These are phyloP conservation scores for Blastocystis sp. DNA, from an alignment of 352 stramenopile species.

Conservation along the genomic window DNA sequence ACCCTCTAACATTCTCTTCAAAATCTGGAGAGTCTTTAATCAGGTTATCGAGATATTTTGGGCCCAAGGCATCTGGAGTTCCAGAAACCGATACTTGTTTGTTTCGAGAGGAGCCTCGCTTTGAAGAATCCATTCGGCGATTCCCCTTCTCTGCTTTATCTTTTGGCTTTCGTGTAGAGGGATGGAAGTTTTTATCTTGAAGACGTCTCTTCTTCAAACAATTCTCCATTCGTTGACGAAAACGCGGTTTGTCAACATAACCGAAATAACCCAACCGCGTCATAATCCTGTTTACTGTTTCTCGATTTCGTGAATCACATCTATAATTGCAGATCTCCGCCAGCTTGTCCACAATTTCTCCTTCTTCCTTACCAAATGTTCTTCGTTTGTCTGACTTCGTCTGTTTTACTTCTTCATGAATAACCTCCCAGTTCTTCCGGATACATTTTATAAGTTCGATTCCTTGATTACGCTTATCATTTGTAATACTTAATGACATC, in stretches of 20 bases:
- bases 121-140: too few species aligned
- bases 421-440: neutral
- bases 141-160: too few species aligned
- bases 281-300: slow-evolving; percentile 5
- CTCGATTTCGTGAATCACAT: neutral
- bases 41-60: too few species aligned
- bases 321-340: neutral
- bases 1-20: too few species aligned
- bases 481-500: neutral
- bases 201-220: slow-evolving; percentile 10
- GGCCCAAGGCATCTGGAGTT: too few species aligned
- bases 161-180: neutral
- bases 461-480: neutral
- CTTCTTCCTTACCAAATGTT: slow-evolving; percentile 15
- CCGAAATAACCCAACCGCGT: neutral
- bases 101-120: too few species aligned
- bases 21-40: too few species aligned
- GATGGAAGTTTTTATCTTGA: neutral
- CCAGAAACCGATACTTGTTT: too few species aligned
- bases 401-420: neutral
- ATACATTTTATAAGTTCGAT: neutral
- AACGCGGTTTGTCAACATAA: slow-evolving; percentile 12
- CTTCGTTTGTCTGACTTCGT: neutral
- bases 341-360: neutral
- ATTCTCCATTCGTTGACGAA: slow-evolving; percentile 53